Percentiles rank a stretch among this genome's conserved stretches.
These are phyloP conservation scores for Fomitopsis pinicola DNA, from an alignment of 1,284 basidiomycete species.

Conservation along the genomic window DNA sequence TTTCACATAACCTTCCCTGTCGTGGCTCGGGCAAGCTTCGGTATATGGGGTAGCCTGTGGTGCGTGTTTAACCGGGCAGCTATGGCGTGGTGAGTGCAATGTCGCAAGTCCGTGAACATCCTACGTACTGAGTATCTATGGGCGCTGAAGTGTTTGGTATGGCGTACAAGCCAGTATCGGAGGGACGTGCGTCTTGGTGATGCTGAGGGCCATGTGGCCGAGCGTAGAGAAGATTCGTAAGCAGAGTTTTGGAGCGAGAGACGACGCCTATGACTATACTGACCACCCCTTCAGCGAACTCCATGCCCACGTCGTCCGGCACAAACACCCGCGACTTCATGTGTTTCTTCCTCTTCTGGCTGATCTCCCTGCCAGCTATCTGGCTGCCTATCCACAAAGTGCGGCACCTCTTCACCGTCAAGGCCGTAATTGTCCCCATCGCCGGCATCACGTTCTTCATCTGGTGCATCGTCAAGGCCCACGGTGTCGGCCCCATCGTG, in stretches of 20 bases:
- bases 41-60: constrained; percentile 81
- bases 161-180: constrained; percentile 82
- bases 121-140: background rate
- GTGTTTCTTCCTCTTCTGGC: constrained; percentile 86
- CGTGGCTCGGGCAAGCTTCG: constrained; percentile 73
- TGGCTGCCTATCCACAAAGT: constrained; percentile 82
- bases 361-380: constrained; percentile 75
- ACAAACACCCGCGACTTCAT: constrained; percentile 70
- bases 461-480: constrained; percentile 78
- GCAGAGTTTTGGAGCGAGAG: constrained; percentile 24
- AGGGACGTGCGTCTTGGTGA: constrained; percentile 70
- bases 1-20: constrained; percentile 82
- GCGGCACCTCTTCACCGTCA: constrained; percentile 80
- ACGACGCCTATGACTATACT: background rate
- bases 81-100: constrained; percentile 62
- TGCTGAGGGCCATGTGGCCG: constrained; percentile 72
- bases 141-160: constrained; percentile 58
- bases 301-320: constrained; percentile 65
- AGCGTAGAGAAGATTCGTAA: constrained; percentile 65
- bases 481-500: constrained; percentile 80
- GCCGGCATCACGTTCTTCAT: constrained; percentile 78
- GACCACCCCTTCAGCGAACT: constrained; percentile 42
- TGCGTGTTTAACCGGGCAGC: constrained; percentile 76
- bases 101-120: constrained; percentile 1
- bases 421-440: constrained; percentile 69